phyloP scores from a whole-genome alignment of 495 filamentous ascomycete genomes.

The Penicillium riverlandense region DNA sequence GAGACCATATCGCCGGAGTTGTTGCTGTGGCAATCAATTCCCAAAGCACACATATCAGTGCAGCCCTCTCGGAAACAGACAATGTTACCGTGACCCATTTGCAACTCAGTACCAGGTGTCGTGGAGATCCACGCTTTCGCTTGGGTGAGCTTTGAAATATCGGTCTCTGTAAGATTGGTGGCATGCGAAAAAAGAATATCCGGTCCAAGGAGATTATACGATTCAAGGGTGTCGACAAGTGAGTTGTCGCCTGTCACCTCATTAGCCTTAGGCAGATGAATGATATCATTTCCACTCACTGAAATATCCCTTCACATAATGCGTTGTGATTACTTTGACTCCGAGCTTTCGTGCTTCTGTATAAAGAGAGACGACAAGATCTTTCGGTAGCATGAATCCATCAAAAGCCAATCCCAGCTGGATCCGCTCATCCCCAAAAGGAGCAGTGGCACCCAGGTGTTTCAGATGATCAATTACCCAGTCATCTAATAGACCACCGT shows the following conservation, averaged over 20 bases:
- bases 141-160: conserved; percentile 17
- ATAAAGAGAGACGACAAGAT: conserved; percentile 23
- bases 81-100: conserved; percentile 29
- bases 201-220: conserved; percentile 24
- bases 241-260: conserved; percentile 6
- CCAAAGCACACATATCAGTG: conserved; percentile 26
- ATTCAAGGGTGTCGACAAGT: conserved; percentile 19
- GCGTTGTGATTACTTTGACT: conserved; percentile 29
- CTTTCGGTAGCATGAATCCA: conserved; percentile 24
- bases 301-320: conserved; percentile 17
- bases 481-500: conserved; percentile 18
- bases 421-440: conserved; percentile 34
- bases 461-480: conserved; percentile 33
- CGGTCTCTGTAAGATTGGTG: conserved; percentile 12
- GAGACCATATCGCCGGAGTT: conserved; percentile 29
- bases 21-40: conserved; percentile 43
- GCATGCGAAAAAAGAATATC: conserved; percentile 34
- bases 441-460: conserved; percentile 18
- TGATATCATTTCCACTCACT: neutral
- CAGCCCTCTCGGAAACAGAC: conserved; percentile 22
- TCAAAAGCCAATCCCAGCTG: conserved; percentile 37
- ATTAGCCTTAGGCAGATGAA: neutral
- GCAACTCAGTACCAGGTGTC: conserved; percentile 36
- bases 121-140: conserved; percentile 20
- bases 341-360: conserved; percentile 17